Base-by-base conservation (phyloP, 495 filamentous ascomycete species). In the Neurospora sp. region DNA sequence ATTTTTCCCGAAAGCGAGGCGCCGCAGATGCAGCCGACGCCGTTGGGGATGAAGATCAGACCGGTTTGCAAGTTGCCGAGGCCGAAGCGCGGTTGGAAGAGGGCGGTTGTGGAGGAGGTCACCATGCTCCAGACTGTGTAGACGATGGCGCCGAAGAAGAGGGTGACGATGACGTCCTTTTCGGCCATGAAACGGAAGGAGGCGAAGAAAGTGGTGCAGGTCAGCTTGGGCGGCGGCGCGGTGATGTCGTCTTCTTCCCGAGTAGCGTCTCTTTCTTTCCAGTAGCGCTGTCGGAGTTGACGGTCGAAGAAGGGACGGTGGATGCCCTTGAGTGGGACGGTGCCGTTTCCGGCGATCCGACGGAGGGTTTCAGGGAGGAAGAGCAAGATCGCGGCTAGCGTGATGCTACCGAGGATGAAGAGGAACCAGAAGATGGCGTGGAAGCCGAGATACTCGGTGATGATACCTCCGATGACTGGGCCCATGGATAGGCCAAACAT, bases 401-500 rank as follows among this genome's bases (percentile, higher is more conserved):
- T 81, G 39, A 83, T 74, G 0, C 79, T 85, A 2, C 80, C 82
- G 18, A 87, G 78, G 18, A 90, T 88, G 42, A 85, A 79, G 39
- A 93, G 80, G 71, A 93, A 92, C 88, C 88, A 92, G 80, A 93
- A 93, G 39, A 91, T 90, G 66, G 82, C 84, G 69, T 89, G 83
- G 89, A 90, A 93, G 3, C 90, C 90, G 11, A 90, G 81, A 72
- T 85, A 91, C 41, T 90, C 84, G 18, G 84, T 85, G n/a, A 93
- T 80, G 2, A 90, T 76, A 2, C 90, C 91, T 5, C 91, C 90
- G 35, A 92, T 84, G 18, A 91, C 82, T 0, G 89, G 89, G 0
- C 88, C 90, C 37, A 91, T 77, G 7, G 84, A 84, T 16, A 88
- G 88, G 12, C 86, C 87, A 4, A 85, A 76, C 70, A 80, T 82